Evolutionary conservation across 495 filamentous ascomycete species (phyloP).

Genomic region (Aeminium ludgeri): DNA sequence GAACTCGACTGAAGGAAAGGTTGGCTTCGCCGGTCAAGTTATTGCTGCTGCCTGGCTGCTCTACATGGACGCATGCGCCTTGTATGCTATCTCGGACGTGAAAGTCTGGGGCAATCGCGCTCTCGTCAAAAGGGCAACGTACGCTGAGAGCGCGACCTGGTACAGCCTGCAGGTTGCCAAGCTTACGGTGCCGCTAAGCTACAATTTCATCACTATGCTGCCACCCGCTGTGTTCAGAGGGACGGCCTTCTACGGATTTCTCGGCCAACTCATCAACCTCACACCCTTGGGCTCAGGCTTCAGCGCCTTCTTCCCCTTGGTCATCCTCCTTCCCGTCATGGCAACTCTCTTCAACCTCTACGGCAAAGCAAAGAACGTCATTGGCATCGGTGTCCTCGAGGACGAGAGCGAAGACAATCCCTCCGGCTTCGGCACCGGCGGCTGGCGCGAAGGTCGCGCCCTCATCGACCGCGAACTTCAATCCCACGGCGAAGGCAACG

Average conservation of each 20-base stretch:
- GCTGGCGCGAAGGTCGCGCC: conserved; percentile 86
- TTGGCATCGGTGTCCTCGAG: conserved; percentile 62
- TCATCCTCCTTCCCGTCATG: conserved; percentile 67
- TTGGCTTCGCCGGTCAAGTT: conserved; percentile 70
- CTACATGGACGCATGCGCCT: conserved; percentile 79
- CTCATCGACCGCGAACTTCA: conserved; percentile 74
- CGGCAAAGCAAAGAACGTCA: conserved; percentile 53
- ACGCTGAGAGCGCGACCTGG: conserved; percentile 83
- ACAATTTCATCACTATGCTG: conserved; percentile 88
- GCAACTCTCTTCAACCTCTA: conserved; percentile 80
- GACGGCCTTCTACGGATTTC: conserved; percentile 74
- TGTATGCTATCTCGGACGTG: conserved; percentile 71
- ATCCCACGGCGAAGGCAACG: neutral
- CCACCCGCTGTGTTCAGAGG: conserved; percentile 43
- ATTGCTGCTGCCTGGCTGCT: conserved; percentile 75
- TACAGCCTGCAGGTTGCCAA: conserved; percentile 80
- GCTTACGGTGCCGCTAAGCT: conserved; percentile 77
- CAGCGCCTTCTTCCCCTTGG: conserved; percentile 69
- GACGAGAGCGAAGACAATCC: conserved; percentile 59
- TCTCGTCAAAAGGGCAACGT: conserved; percentile 76
- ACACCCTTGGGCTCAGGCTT: conserved; percentile 74
- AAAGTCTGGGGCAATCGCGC: conserved; percentile 92
- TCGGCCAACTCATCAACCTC: conserved; percentile 69
- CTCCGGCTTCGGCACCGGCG: conserved; percentile 53
- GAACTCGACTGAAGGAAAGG: conserved; percentile 41